Evolutionary conservation across 148 eudicot species (phyloP), one percentile per base, ranked within the genome.

Genomic region (Nepenthes mirabilis): DNA sequence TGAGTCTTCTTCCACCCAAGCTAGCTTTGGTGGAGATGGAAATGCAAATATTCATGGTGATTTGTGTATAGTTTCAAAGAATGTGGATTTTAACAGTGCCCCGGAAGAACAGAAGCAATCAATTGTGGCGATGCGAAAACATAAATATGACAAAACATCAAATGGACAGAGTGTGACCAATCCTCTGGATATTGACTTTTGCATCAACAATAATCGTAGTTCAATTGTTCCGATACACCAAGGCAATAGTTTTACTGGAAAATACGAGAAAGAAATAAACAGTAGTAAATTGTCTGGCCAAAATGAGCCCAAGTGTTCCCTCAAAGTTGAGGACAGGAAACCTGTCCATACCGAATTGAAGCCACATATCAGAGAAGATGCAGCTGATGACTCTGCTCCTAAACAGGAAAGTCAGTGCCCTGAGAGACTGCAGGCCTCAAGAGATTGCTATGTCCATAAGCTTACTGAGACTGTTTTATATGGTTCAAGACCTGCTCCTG

Each of bases 1-100:
- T 12, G 89, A 76, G 64, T 82, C 98, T 37, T 74, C 79, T 56
- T 78, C 85, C 79, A 76, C 73, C 43, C 76, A 57, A 48, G 68
- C 77, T 61, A 66, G 80, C 69, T 23, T 55, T 68, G 70, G 70
- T 63, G 36, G 71, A 74, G 85, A 77, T 65, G 85, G 74, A 50
- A 78, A 71, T 74, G 73, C 68, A 59, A 78, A 72, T 71, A 76
- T 67, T 59, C 74, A 76, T 35, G 65, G 74, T 65, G 76, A 79
- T 53, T 61, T 63, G 48, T 55, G 57, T 72, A 68, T 68, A 65
- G 67, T 66, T 61, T 65, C 72, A 54, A 76, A 59, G 65, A 70
- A 61, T 64, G 69, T 66, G 63, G 78, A 69, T 55, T 65, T 76
- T 12, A 80, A 82, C 68, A 81, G 83, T 52, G 68, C 59, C 32